Evolutionary conservation across 257 asterid genomes (phyloP).

Genomic region (Przewalskia tangutica): DNA sequence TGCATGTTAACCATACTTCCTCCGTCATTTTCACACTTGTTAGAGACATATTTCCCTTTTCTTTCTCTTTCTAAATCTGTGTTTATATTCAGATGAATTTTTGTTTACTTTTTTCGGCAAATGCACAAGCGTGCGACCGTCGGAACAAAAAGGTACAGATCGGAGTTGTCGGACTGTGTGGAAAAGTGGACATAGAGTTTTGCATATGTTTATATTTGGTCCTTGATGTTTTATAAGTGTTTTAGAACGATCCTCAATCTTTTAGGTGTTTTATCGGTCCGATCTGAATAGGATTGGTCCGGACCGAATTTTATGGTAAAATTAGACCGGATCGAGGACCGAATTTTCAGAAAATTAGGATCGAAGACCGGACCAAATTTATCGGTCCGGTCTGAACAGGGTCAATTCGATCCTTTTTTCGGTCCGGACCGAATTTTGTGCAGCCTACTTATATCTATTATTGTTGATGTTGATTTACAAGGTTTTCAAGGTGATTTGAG

Average conservation of each 20-base stretch:
- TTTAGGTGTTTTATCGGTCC: neutral
- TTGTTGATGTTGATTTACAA: too few relatives aligned
- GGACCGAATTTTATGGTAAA: too few relatives aligned
- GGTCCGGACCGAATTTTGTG: too few relatives aligned
- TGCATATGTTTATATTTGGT: neutral
- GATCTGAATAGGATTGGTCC: too few relatives aligned
- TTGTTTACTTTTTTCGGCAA: neutral
- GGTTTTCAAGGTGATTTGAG: too few relatives aligned
- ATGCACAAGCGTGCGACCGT: neutral
- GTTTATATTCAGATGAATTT: neutral
- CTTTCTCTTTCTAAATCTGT: conserved; percentile 1
- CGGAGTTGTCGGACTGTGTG: neutral
- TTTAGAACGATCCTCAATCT: neutral
- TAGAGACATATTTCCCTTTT: conserved; percentile 50
- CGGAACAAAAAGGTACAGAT: neutral
- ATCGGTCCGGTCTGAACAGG: too few relatives aligned
- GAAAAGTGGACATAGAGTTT: neutral
- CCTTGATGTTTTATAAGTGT: neutral
- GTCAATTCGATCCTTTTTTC: too few relatives aligned
- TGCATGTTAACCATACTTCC: conserved; percentile 96
- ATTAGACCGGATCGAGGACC: too few relatives aligned
- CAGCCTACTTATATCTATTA: too few relatives aligned
- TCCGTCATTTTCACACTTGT: conserved; percentile 93
- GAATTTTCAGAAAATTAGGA: too few relatives aligned
- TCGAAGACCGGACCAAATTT: too few relatives aligned